Evolutionary conservation across 2,329 filamentous ascomycete species (phyloP).

Genomic region (Diplodia sapinea): DNA sequence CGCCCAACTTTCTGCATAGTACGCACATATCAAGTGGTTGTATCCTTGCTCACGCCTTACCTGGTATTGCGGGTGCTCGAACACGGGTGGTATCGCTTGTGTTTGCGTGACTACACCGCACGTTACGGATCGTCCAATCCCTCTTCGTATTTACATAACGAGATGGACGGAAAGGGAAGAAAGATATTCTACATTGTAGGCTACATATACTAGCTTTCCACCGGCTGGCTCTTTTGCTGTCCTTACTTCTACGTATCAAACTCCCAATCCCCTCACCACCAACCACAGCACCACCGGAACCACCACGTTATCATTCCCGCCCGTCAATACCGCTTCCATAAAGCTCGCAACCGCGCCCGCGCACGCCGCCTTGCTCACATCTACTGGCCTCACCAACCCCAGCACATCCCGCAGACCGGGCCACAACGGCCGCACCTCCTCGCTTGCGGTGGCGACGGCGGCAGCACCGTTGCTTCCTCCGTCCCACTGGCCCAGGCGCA

Average conservation of each 20-base stretch:
- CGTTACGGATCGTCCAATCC: no score
- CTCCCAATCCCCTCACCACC: constrained; percentile 77
- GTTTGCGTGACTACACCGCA: no score
- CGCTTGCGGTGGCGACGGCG: background rate
- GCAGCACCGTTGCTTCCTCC: constrained; percentile 37
- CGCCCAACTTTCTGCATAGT: no score
- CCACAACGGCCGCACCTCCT: constrained; percentile 51
- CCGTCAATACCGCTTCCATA: constrained; percentile 93
- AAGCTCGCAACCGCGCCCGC: constrained; percentile 84
- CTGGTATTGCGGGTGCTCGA: no score
- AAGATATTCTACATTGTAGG: background rate
- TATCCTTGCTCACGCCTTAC: no score
- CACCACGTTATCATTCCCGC: constrained; percentile 97
- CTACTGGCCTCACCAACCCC: constrained; percentile 39
- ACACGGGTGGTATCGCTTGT: no score
- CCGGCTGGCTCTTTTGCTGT: background rate
- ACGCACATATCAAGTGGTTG: no score
- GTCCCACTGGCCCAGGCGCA: constrained; percentile 75
- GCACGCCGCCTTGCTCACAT: constrained; percentile 64
- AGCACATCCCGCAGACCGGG: constrained; percentile 34
- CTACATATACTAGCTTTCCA: background rate
- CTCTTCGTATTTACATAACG: no score
- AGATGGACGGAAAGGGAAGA: background rate
- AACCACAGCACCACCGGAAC: constrained; percentile 94
- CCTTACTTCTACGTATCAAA: constrained; percentile 39